These are phyloP conservation scores for Salinomyces thailandicus DNA, from an alignment of 2,329 filamentous ascomycete genomes.

Conservation along the genomic window DNA sequence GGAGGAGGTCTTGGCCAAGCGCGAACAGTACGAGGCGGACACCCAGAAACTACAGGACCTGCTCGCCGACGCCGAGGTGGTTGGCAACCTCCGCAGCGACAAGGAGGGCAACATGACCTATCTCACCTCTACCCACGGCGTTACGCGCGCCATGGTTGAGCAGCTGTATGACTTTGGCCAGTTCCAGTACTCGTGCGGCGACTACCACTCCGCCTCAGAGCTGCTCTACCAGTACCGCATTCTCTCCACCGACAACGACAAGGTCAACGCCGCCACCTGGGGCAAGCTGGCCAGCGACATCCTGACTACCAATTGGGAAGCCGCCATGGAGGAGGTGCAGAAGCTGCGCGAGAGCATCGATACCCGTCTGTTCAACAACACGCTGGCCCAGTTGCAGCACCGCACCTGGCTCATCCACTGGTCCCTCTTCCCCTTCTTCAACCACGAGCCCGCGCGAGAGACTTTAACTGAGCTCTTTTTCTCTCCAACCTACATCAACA, in stretches of 20 bases:
- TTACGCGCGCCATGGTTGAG: constrained; percentile 92
- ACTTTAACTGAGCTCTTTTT: constrained; percentile 92
- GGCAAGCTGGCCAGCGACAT: constrained; percentile 96
- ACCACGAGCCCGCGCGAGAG: constrained; percentile 85
- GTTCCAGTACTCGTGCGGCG: constrained; percentile 96
- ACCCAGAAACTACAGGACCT: constrained; percentile 82
- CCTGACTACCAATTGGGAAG: constrained; percentile 88
- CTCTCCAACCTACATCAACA: constrained; percentile 96
- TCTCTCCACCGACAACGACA: constrained; percentile 95
- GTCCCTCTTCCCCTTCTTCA: constrained; percentile 98
- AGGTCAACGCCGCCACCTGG: constrained; percentile 91
- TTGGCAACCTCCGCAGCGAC: constrained; percentile 83
- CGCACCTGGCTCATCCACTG: constrained; percentile 97
- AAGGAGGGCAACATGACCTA: constrained; percentile 99
- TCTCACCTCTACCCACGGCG: constrained; percentile 89
- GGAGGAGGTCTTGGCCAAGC: constrained; percentile 72
- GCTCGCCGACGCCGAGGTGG: constrained; percentile 77
- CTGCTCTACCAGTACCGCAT: constrained; percentile 96
- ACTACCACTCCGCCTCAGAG: constrained; percentile 82
- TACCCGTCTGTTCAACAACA: constrained; percentile 90
- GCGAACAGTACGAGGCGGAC: constrained; percentile 76
- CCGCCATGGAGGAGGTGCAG: constrained; percentile 77
- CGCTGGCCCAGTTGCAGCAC: constrained; percentile 88
- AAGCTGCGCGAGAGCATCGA: constrained; percentile 91
- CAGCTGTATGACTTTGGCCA: constrained; percentile 90